A percentile compares a stretch with the other conserved stretches of the same genome.
These are phyloP conservation scores for Russula olivacea DNA, from an alignment of 768 basidiomycete species.

Conservation along the genomic window DNA sequence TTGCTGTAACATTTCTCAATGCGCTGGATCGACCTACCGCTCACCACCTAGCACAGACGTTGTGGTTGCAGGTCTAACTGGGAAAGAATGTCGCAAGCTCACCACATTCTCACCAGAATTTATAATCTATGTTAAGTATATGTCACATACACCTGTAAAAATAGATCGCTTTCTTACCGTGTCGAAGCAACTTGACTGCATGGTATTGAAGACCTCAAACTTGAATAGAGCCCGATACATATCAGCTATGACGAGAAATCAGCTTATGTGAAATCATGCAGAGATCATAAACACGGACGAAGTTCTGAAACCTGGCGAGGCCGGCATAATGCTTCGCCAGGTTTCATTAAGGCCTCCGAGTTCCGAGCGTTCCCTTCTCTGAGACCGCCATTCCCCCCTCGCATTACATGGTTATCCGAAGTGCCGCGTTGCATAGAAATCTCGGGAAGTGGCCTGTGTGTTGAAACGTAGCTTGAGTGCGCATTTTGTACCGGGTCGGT, in stretches of 20 bases:
- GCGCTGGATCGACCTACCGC: constrained; percentile 41
- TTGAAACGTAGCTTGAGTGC: not conserved
- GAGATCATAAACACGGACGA: constrained; percentile 47
- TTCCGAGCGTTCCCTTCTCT: constrained; percentile 18
- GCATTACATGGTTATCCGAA: not conserved
- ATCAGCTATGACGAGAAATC: constrained; percentile 52
- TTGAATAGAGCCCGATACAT: constrained; percentile 77
- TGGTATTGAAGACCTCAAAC: constrained; percentile 85
- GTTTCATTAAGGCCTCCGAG: constrained; percentile 36
- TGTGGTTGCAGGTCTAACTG: not conserved
- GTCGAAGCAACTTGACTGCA: constrained; percentile 81
- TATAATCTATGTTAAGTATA: constrained; percentile 43
- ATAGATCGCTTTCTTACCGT: constrained; percentile 42
- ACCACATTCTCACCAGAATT: constrained; percentile 62
- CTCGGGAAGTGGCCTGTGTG: not conserved
- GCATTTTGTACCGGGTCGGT: not conserved
- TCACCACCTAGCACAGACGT: constrained; percentile 50
- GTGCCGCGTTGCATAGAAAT: not conserved
- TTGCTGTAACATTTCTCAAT: not conserved
- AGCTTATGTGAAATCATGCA: not conserved
- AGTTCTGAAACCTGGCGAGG: constrained; percentile 64
- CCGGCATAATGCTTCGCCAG: constrained; percentile 18
- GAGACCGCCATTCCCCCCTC: not conserved
- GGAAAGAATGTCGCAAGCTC: constrained; percentile 20
- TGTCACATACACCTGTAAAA: not conserved